Base-by-base conservation (phyloP, 2,329 filamentous ascomycete genomes). In the Dothistroma septosporum region DNA sequence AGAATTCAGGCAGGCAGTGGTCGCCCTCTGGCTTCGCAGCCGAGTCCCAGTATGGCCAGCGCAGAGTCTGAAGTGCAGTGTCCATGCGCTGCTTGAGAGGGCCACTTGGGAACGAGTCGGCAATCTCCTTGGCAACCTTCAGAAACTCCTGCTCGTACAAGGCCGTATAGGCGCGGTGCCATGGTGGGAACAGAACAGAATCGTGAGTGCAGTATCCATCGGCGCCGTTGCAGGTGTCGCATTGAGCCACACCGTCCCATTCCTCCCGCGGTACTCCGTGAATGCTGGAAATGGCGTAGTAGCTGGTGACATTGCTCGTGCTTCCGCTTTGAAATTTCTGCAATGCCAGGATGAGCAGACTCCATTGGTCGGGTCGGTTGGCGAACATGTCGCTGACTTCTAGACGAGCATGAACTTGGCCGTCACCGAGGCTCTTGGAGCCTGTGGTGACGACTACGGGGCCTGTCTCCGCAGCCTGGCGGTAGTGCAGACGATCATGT, bases 191-290 rank as follows among this genome's bases (percentile, higher is more conserved):
- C 22, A 72, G 69, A n/a, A 72, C 59, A 4, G 70, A 72, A 46
- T 69, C 64, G 68, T 74, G 72, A n/a, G 70, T 68, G 66, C 72
- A 74, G 63, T 74, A 74, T n/a, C 72, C 72, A 49, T 70, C 65
- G 37, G 67, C 62, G 49, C 64, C 67, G n/a, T 59, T 50, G 56
- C 70, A 72, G 22, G 50, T 60, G 52, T 64, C 64, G 63, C 70
- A 70, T 55, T 69, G 62, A 6, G 58, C 60, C 8, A 73, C 71
- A 54, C 66, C 66, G 59, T 73, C 67, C 63, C 67, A 74, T 58
- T 64, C 61, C 47, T 61, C 35, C n/a, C 61, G 66, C n/a, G 72
- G 72, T 4, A 72, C 70, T 49, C 72, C 71, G 61, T 74, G 72
- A 57, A 67, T 64, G 14, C 31, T 31, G 22, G 65, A 57, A 32